phyloP scores from a whole-genome alignment of 1,139 yeast species.

The Lodderomyces elongisporus region DNA sequence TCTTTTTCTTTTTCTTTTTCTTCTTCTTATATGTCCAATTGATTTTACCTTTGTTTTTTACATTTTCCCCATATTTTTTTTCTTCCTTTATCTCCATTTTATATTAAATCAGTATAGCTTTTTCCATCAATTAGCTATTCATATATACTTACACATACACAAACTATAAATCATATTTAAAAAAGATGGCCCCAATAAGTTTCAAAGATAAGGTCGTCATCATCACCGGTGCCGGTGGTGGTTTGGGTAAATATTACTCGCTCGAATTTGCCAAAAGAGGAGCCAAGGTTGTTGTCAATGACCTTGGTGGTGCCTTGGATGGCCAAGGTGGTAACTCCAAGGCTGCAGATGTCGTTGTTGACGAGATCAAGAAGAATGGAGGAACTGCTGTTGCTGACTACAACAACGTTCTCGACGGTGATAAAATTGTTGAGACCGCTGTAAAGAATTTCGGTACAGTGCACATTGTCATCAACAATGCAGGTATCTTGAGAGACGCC shows the following conservation, averaged over 20 bases:
- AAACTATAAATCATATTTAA: background rate
- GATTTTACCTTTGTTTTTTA: too few relatives aligned
- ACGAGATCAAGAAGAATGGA: conserved; percentile 70
- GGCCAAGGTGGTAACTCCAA: conserved; percentile 63
- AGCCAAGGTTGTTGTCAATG: conserved; percentile 90
- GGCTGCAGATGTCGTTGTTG: conserved; percentile 87
- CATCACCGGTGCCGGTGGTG: conserved; percentile 98
- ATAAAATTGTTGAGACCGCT: conserved; percentile 80
- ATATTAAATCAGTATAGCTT: background rate
- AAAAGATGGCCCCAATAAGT: conserved; percentile 32
- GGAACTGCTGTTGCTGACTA: conserved; percentile 93
- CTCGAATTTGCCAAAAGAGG: conserved; percentile 84
- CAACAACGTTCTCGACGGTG: conserved; percentile 87
- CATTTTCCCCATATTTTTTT: too few relatives aligned
- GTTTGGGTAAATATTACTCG: conserved; percentile 87
- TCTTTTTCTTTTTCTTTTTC: background rate
- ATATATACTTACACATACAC: background rate
- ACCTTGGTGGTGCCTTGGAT: conserved; percentile 76
- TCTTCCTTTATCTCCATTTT: too few relatives aligned
- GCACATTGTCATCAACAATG: conserved; percentile 87
- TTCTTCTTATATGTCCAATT: too few relatives aligned
- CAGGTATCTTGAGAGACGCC: conserved; percentile 83
- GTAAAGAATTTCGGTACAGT: conserved; percentile 83
- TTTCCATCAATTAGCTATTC: background rate
- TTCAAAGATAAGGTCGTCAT: conserved; percentile 83